These are phyloP conservation scores for Breviolum minutum DNA, from an alignment of 73 alveolate species.

Conservation along the genomic window DNA sequence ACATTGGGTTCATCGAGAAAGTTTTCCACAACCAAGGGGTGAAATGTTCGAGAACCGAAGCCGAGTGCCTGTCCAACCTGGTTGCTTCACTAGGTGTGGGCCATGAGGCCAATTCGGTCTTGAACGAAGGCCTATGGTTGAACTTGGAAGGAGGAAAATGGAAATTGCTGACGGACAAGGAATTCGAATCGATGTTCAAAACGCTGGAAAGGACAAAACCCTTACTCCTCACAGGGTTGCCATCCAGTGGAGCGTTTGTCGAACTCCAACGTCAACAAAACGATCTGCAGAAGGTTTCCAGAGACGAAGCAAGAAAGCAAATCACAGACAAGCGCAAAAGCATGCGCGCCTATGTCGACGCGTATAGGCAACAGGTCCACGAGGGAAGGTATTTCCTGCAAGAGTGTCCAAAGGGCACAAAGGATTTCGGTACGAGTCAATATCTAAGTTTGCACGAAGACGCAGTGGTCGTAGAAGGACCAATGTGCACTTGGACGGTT, in stretches of 20 bases:
- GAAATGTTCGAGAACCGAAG: not conserved
- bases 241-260: not conserved
- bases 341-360: not conserved
- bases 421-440: not conserved
- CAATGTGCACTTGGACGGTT: conserved; percentile 36
- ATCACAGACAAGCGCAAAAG: not conserved
- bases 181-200: not conserved
- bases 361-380: not conserved
- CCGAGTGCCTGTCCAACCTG: not conserved
- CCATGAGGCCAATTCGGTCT: not conserved
- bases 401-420: conserved; percentile 3
- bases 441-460: not conserved
- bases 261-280: not conserved
- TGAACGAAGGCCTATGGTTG: not conserved
- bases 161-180: not conserved
- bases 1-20: not conserved
- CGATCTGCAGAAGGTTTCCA: not conserved
- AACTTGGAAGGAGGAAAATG: not conserved
- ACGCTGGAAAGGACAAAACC: not conserved
- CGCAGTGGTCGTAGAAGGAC: conserved; percentile 6
- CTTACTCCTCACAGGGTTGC: not conserved
- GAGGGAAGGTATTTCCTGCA: conserved; percentile 18
- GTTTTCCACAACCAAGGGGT: not conserved
- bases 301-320: not conserved
- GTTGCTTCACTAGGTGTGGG: conserved; percentile 10